These are phyloP conservation scores for Kandelia obovata DNA, from an alignment of 345 rosid species.

Conservation along the genomic window DNA sequence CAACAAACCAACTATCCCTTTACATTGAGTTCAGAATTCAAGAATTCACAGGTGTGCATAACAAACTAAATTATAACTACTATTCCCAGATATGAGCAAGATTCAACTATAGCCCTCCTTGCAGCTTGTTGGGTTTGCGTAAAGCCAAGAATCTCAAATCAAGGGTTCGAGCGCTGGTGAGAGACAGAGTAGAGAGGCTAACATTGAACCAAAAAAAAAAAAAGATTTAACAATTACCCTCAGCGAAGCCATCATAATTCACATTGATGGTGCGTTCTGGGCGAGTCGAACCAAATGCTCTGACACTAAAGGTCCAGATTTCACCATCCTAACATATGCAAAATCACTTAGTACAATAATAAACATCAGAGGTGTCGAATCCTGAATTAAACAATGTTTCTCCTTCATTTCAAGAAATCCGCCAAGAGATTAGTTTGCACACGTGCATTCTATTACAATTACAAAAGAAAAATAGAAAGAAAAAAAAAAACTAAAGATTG, in stretches of 20 bases:
- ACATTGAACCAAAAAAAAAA: not conserved
- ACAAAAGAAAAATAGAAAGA: not conserved
- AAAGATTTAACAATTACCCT: conserved; percentile 46
- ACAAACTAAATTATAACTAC: not conserved
- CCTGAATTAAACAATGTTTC: too few relatives aligned
- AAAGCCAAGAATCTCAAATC: not conserved
- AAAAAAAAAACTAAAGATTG: not conserved
- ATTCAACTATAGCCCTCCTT: conserved; percentile 50
- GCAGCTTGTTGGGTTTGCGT: too few relatives aligned
- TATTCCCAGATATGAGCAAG: not conserved
- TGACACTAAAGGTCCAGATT: conserved; percentile 91
- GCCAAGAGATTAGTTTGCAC: not conserved
- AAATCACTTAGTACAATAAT: not conserved
- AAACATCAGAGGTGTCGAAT: not conserved
- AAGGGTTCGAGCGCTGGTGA: too few relatives aligned
- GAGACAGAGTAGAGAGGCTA: too few relatives aligned
- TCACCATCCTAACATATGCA: conserved; percentile 72
- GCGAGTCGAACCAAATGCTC: conserved; percentile 67
- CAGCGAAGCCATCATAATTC: conserved; percentile 94
- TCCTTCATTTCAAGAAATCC: too few relatives aligned
- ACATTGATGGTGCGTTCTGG: conserved; percentile 85
- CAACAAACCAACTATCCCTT: conserved; percentile 1
- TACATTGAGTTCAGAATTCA: not conserved
- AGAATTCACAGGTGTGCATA: not conserved
- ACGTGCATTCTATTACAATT: too few relatives aligned